These are phyloP conservation scores for Paxillus ammoniavirescens DNA, from an alignment of 768 basidiomycete species.

Conservation along the genomic window DNA sequence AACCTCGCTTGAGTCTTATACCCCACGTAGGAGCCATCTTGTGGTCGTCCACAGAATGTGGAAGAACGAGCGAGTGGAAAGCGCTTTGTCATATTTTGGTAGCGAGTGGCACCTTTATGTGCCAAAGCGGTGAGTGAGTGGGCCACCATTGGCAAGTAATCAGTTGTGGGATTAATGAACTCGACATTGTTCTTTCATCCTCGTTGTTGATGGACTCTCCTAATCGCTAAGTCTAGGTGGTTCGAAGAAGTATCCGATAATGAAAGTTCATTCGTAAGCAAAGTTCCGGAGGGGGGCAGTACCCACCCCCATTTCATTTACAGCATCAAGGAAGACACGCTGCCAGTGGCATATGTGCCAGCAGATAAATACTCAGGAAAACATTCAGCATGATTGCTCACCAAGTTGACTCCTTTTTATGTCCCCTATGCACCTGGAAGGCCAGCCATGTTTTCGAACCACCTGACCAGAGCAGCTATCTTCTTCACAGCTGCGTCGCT, in stretches of 20 bases:
- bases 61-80: conserved; percentile 1
- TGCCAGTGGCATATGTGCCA: conserved; percentile 9
- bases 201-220: conserved; percentile 4
- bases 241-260: conserved; percentile 17
- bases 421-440: conserved; percentile 29
- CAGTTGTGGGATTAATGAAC: conserved; percentile 11
- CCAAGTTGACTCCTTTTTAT: conserved; percentile 7
- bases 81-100: background rate
- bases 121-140: conserved; percentile 15
- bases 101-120: conserved; percentile 13
- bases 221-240: conserved; percentile 13
- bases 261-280: conserved; percentile 12
- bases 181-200: conserved; percentile 12
- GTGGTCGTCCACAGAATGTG: conserved; percentile 19
- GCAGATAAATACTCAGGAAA: conserved; percentile 1
- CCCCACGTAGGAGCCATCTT: conserved; percentile 15
- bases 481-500: conserved; percentile 69
- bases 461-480: conserved; percentile 61
- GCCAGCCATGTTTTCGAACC: conserved; percentile 78
- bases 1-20: conserved; percentile 18
- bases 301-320: conserved; percentile 24
- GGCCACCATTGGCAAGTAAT: conserved; percentile 4
- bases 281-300: conserved; percentile 29
- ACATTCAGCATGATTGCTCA: conserved; percentile 11
- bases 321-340: conserved; percentile 17